phyloP scores from a whole-genome alignment of 208 protist genomes.

The Acanthamoeba royreba region DNA sequence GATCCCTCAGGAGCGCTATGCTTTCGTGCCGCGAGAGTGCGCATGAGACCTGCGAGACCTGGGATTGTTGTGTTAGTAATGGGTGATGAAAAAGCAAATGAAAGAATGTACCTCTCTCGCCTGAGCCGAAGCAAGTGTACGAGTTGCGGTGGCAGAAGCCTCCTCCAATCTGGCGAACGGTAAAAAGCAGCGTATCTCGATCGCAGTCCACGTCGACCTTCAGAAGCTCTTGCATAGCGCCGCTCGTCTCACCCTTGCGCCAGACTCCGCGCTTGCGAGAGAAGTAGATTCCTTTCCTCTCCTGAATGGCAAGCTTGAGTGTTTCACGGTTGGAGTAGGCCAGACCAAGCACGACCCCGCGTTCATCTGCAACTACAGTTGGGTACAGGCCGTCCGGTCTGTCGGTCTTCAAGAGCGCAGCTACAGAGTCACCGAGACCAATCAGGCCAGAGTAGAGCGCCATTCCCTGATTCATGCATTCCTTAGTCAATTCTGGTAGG shows the following conservation, averaged over 20 bases:
- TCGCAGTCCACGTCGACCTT: constrained; percentile 74
- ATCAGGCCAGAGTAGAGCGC: constrained; percentile 41
- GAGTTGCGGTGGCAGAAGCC: constrained; percentile 45
- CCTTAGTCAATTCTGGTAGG: too few species aligned
- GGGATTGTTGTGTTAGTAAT: background rate
- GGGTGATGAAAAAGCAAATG: background rate
- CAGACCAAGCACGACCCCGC: constrained; percentile 58
- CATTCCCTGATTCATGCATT: too few species aligned
- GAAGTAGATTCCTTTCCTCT: constrained; percentile 65
- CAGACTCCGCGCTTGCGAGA: constrained; percentile 74
- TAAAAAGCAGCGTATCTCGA: constrained; percentile 67
- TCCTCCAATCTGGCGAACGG: constrained; percentile 48
- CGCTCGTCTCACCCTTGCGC: constrained; percentile 75
- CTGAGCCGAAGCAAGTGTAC: constrained; percentile 31
- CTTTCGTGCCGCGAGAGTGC: constrained; percentile 21
- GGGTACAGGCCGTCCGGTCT: constrained; percentile 72
- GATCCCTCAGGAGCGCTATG: constrained; percentile 61
- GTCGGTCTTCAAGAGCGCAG: constrained; percentile 52
- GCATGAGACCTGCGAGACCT: constrained; percentile 9
- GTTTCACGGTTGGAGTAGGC: constrained; percentile 73
- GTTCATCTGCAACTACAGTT: constrained; percentile 72
- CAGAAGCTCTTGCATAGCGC: constrained; percentile 53
- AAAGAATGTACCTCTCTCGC: too few species aligned
- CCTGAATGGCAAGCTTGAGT: constrained; percentile 55
- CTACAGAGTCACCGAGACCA: constrained; percentile 39